Conservation (phyloP, 768 basidiomycete genomes). For the Lanmaoa rubissima region DNA sequence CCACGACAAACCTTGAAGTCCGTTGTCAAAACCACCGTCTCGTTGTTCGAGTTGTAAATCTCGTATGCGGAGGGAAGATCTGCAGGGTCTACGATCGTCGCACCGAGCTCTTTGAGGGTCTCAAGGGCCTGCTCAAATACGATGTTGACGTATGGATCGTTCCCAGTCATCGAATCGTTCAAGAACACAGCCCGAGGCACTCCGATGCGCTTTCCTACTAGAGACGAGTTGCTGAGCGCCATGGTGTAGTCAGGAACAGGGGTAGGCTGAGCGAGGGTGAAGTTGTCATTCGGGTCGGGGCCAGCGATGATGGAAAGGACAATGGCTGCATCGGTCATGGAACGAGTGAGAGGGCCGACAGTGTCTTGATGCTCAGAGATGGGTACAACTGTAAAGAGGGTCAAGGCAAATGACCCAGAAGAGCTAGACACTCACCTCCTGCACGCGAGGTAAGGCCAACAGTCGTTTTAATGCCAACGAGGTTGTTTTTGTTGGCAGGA, state of each 20-base stretch:
- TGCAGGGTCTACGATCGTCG: constrained; percentile 59
- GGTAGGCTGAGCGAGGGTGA: constrained; percentile 50
- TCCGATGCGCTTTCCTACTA: constrained; percentile 53
- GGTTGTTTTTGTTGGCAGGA: constrained; percentile 50
- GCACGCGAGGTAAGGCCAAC: constrained; percentile 58
- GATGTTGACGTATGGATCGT: constrained; percentile 31
- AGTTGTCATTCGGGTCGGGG: constrained; percentile 52
- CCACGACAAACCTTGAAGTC: constrained; percentile 56
- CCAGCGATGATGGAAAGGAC: constrained; percentile 58
- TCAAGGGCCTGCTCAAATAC: constrained; percentile 42
- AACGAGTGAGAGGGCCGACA: constrained; percentile 55
- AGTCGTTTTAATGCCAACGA: constrained; percentile 61
- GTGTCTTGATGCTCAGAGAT: constrained; percentile 58
- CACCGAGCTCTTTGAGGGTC: constrained; percentile 38
- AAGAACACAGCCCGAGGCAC: constrained; percentile 43
- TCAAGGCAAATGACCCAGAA: background rate
- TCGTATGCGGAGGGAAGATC: constrained; percentile 58
- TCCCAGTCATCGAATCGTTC: constrained; percentile 26
- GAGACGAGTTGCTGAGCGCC: constrained; percentile 47
- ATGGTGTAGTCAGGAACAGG: constrained; percentile 54
- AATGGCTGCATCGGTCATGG: constrained; percentile 52
- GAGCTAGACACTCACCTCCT: constrained; percentile 40
- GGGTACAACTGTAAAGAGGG: constrained; percentile 45
- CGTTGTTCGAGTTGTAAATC: constrained; percentile 47
- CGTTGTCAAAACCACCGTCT: constrained; percentile 49